phyloP scores from a whole-genome alignment of 2,329 filamentous ascomycete genomes.

The Clonostachys solani region DNA sequence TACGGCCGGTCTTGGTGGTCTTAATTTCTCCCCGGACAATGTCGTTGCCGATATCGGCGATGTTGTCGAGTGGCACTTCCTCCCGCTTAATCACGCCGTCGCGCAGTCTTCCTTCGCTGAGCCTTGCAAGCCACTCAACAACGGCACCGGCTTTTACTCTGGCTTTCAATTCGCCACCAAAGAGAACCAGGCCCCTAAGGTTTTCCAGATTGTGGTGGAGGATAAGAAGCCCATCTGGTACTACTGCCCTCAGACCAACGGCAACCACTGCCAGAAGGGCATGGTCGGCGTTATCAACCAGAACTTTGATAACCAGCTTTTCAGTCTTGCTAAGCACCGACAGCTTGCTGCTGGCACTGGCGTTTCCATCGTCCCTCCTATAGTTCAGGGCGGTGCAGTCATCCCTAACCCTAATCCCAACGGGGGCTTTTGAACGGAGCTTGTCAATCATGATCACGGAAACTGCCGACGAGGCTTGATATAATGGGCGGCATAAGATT shows the following conservation, averaged over 20 bases:
- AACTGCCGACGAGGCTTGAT: too few species aligned
- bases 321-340: conserved; percentile 25
- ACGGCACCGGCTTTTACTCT: conserved; percentile 34
- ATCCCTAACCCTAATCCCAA: conserved; percentile 27
- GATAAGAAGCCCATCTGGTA: conserved; percentile 33
- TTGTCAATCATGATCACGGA: too few species aligned
- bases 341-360: conserved; percentile 20
- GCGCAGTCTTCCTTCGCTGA: conserved; percentile 33
- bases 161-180: conserved; percentile 35
- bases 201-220: conserved; percentile 39
- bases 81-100: conserved; percentile 45
- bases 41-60: conserved; percentile 43
- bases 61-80: conserved; percentile 50
- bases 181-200: conserved; percentile 26
- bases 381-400: conserved; percentile 21
- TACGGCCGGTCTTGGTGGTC: conserved; percentile 35
- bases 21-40: conserved; percentile 45
- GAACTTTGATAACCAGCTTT: conserved; percentile 20
- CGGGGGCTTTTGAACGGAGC: too few species aligned
- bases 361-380: conserved; percentile 15
- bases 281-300: conserved; percentile 44
- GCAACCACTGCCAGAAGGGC: conserved; percentile 40
- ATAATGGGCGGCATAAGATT: too few species aligned
- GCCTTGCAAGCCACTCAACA: conserved; percentile 34
- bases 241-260: conserved; percentile 35